These are phyloP conservation scores for Thuja plicata DNA, from an alignment of 83 land plant genomes.

Conservation along the genomic window DNA sequence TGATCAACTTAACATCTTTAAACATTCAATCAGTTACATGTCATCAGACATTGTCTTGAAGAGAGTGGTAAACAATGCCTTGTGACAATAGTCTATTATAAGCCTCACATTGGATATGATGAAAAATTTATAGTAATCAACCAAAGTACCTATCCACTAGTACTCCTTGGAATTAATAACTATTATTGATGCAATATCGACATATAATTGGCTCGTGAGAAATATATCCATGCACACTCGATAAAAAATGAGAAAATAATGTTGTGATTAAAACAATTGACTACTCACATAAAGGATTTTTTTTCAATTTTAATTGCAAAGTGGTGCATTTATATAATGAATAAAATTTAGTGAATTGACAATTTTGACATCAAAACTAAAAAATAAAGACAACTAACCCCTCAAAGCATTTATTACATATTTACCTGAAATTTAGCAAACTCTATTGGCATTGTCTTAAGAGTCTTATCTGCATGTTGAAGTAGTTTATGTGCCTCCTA, in stretches of 20 bases:
- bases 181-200: slow-evolving; percentile 89
- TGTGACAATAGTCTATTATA: no score
- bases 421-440: slow-evolving; percentile 91
- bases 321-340: background rate
- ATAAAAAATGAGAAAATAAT: background rate
- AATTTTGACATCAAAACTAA: background rate
- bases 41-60: no score
- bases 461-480: slow-evolving; percentile 85
- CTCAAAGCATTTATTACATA: background rate
- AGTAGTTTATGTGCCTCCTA: slow-evolving; percentile 87
- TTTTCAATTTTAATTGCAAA: background rate
- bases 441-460: slow-evolving; percentile 93
- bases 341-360: background rate
- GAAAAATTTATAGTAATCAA: no score
- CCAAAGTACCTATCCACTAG: slow-evolving; percentile 93
- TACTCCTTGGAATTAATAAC: slow-evolving; percentile 91
- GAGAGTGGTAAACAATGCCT: no score
- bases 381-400: no score
- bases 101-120: no score
- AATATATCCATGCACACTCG: slow-evolving; percentile 96
- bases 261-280: background rate
- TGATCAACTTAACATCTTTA: no score
- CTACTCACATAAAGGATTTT: background rate
- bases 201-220: slow-evolving; percentile 75
- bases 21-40: no score